Base-by-base conservation (phyloP, 352 stramenopile species). In the Globisporangium paddicum region DNA sequence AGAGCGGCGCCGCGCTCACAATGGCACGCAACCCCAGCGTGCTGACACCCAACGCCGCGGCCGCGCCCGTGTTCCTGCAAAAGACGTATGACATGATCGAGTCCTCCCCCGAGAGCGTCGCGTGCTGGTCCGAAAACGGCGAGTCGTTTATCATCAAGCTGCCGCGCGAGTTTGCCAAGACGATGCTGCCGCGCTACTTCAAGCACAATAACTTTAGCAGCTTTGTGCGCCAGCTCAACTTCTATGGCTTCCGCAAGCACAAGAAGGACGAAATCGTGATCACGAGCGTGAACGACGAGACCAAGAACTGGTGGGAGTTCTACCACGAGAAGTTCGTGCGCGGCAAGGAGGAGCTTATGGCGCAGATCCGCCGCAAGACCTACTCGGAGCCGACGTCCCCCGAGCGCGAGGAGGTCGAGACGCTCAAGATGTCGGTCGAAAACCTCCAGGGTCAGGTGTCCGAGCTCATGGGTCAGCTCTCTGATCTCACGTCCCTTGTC, bases 31-130 rank as follows among this genome's bases (percentile, higher is more conserved):
- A 63, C 50, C 28, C 13, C 14, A 52, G 18, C 14, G n/a, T 64
- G 35, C 35, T 57, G 28, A 50, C 47, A 47, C 35, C 37, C 49
- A 66, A 47, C 50, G 54, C 37, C 42, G 37, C 23, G 45, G 58
- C 56, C 2, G 74, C 85, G 53, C 82, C 91, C 16, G 79, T 93
- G 48, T 97, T 97, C 62, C 71, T 97, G 9, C 83, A 96, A 56
- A 97, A 97, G 75, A 97, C 90, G 21, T 97, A 96, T 71, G 86
- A 96, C 60, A 96, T 97, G 82, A 95, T 97, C 61, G 87, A 96
- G 68, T 93, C 84, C 62, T 96, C 86, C 44, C 77, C 89, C 11
- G 48, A 66, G 7, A 50, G 73, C 23, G 76, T 97, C 25, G 89
- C 89, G 28, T 80, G 71, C 53, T 97, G 90, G 90, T 79, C 76